phyloP scores from a whole-genome alignment of 495 filamentous ascomycete species.

The Neurospora terricola region DNA sequence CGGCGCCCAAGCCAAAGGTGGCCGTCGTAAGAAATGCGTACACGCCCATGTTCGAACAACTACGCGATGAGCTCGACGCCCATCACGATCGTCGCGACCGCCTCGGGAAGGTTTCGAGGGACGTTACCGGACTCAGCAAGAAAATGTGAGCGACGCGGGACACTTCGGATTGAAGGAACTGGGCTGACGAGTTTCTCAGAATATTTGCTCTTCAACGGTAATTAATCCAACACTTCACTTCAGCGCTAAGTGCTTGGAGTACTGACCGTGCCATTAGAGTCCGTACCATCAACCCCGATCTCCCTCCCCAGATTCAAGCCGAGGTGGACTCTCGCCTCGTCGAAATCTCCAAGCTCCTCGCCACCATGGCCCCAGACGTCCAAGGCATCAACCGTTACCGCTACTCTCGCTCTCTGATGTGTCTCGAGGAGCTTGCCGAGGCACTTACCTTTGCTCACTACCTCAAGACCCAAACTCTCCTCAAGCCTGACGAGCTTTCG shows the following conservation, averaged over 20 bases:
- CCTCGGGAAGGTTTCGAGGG: conserved; percentile 77
- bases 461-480: conserved; percentile 62
- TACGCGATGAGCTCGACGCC: conserved; percentile 82
- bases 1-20: conserved; percentile 13
- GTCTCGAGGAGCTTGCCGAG: conserved; percentile 89
- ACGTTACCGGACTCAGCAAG: conserved; percentile 90
- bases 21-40: conserved; percentile 34
- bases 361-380: conserved; percentile 59
- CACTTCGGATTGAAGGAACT: background rate
- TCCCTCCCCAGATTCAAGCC: conserved; percentile 55
- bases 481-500: conserved; percentile 51
- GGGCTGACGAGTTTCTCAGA: conserved; percentile 32
- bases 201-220: conserved; percentile 93
- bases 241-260: background rate
- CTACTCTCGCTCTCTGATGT: conserved; percentile 77
- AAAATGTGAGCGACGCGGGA: conserved; percentile 63
- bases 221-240: background rate
- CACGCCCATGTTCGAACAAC: conserved; percentile 71
- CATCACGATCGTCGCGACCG: conserved; percentile 89
- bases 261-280: conserved; percentile 27
- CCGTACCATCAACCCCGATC: conserved; percentile 48
- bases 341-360: conserved; percentile 60
- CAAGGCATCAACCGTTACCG: conserved; percentile 68
- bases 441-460: conserved; percentile 80
- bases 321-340: conserved; percentile 53